Evolutionary conservation across 2,329 filamentous ascomycete genomes (phyloP).

Genomic region (Neopestalotiopsis sp.): DNA sequence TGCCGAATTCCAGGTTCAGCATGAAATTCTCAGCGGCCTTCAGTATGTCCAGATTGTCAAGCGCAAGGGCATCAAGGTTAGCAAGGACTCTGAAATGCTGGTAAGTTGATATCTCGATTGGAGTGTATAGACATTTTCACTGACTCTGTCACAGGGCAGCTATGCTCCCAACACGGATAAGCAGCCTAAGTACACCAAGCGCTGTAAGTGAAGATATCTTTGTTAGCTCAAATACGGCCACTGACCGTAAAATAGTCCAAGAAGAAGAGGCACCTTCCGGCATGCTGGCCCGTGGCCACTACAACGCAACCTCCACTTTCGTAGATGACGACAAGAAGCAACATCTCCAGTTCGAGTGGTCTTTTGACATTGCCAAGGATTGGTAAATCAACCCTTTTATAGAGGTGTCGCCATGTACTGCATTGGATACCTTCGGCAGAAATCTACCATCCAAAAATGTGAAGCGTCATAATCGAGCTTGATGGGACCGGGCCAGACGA

Average conservation of each 20-base stretch:
- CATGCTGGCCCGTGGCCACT: conserved; percentile 88
- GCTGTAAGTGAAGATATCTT: conserved; percentile 67
- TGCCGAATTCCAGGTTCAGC: conserved; percentile 92
- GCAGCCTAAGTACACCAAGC: conserved; percentile 85
- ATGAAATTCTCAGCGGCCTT: conserved; percentile 91
- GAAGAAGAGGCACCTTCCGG: conserved; percentile 91
- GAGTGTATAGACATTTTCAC: conserved; percentile 15
- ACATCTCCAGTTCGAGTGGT: conserved; percentile 94
- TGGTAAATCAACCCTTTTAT: conserved; percentile 57
- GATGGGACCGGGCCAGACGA: neutral
- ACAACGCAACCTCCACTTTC: conserved; percentile 88
- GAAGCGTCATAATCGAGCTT: neutral
- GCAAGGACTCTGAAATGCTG: conserved; percentile 98
- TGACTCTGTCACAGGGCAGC: conserved; percentile 68
- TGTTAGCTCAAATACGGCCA: neutral
- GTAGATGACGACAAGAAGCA: conserved; percentile 92
- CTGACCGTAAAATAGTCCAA: conserved; percentile 65
- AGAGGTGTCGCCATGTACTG: neutral
- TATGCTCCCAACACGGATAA: conserved; percentile 93
- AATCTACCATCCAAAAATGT: neutral
- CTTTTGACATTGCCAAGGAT: conserved; percentile 95
- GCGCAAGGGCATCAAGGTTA: conserved; percentile 82
- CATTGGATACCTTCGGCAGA: neutral
- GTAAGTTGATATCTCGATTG: conserved; percentile 56
- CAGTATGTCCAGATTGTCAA: conserved; percentile 97